Percentiles rank a stretch among this genome's conserved stretches.
phyloP scores from a whole-genome alignment of 2,329 filamentous ascomycete species.

The Stenocarpella maydis region DNA sequence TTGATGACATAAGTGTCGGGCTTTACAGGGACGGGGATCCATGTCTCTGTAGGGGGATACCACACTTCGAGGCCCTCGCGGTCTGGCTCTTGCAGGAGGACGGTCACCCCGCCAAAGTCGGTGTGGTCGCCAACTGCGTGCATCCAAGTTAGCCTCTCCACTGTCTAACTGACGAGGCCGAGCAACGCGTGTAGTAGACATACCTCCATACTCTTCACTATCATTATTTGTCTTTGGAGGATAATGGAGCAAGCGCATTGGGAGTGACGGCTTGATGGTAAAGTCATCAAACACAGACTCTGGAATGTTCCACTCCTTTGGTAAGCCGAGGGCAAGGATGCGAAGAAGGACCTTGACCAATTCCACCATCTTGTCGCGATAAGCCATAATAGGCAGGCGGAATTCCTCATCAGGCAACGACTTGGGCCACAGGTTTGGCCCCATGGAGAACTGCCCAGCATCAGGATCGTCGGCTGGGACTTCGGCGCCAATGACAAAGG shows the following conservation, averaged over 20 bases:
- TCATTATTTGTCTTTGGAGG: background rate
- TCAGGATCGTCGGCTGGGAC: background rate
- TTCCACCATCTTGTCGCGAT: conserved; percentile 4
- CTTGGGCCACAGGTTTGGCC: conserved; percentile 10
- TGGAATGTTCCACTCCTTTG: background rate
- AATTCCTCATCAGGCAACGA: background rate
- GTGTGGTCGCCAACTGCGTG: conserved; percentile 39
- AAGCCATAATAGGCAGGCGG: conserved; percentile 1
- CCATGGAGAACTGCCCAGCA: background rate
- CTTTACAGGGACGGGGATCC: conserved; percentile 36
- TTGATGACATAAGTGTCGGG: conserved; percentile 40
- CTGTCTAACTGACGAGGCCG: too few relatives aligned
- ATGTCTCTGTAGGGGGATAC: conserved; percentile 34
- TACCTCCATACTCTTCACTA: conserved; percentile 20
- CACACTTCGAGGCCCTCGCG: conserved; percentile 41
- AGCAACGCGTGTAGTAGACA: background rate
- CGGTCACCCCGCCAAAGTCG: conserved; percentile 41
- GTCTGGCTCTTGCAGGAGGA: conserved; percentile 41
- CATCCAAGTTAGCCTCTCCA: too few relatives aligned
- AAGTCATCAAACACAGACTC: background rate
- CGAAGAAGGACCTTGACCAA: conserved; percentile 1
- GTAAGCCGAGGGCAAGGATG: background rate
- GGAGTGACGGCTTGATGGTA: background rate
- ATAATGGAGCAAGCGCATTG: conserved; percentile 8
- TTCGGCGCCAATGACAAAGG: background rate